These are phyloP conservation scores for Cercophora scortea DNA, from an alignment of 495 filamentous ascomycete genomes.

Conservation along the genomic window DNA sequence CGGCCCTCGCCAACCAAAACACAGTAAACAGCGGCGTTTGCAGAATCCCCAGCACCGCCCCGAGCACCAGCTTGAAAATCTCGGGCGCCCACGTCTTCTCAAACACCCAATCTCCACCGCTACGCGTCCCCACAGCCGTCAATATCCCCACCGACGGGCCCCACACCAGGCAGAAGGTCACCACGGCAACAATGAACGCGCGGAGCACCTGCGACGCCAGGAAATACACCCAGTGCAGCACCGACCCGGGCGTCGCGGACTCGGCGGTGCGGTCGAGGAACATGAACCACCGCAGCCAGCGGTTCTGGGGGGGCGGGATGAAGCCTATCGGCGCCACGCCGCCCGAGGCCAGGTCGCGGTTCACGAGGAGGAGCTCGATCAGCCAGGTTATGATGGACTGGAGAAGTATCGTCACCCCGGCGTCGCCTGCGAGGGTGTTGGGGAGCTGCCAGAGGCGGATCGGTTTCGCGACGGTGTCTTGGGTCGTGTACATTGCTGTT, in stretches of 20 bases:
- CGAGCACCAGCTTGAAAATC: slow-evolving; percentile 35
- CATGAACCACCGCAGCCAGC: slow-evolving; percentile 29
- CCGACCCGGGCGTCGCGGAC: slow-evolving; percentile 14
- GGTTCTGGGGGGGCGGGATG: slow-evolving; percentile 17
- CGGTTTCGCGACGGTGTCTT: slow-evolving; percentile 5
- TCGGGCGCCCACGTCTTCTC: slow-evolving; percentile 30
- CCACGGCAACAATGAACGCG: slow-evolving; percentile 21
- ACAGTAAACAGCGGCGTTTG: slow-evolving; percentile 31
- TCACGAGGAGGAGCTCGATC: slow-evolving; percentile 23
- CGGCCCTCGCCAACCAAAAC: slow-evolving; percentile 34
- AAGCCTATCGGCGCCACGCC: slow-evolving; percentile 33
- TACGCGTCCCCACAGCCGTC: slow-evolving; percentile 13
- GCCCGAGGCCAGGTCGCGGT: slow-evolving; percentile 27
- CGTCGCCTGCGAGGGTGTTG: slow-evolving; percentile 37
- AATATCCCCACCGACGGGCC: slow-evolving; percentile 21
- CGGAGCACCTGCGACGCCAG: slow-evolving; percentile 12
- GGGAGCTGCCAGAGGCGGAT: slow-evolving; percentile 34
- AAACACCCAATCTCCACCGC: slow-evolving; percentile 32
- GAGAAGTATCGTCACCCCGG: slow-evolving; percentile 26
- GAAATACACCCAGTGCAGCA: slow-evolving; percentile 16
- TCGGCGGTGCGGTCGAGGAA: slow-evolving; percentile 24
- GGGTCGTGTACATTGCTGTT: slow-evolving; percentile 29
- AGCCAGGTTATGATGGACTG: slow-evolving; percentile 28
- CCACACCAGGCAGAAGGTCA: slow-evolving; percentile 17
- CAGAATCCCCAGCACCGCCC: slow-evolving; percentile 28